phyloP scores from a whole-genome alignment of 2,329 filamentous ascomycete species.

The Neonectria hederae region DNA sequence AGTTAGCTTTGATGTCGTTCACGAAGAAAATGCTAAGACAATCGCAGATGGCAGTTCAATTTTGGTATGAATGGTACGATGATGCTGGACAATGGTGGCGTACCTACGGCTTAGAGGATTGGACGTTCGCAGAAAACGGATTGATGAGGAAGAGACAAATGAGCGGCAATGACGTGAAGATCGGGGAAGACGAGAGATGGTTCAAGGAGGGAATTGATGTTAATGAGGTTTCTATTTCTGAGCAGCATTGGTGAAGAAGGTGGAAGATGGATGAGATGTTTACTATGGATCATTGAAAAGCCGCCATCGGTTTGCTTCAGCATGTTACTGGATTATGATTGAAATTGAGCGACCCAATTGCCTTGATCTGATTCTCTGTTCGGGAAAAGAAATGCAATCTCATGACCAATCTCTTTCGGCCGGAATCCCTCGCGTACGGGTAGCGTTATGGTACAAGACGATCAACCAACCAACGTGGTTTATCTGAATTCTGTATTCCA shows the following conservation, averaged over 20 bases:
- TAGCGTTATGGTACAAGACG: too few species aligned
- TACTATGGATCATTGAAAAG: background rate
- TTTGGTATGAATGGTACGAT: slow-evolving; percentile 88
- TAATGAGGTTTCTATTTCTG: slow-evolving; percentile 71
- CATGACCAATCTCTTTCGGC: background rate
- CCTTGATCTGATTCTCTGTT: background rate
- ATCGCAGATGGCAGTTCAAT: slow-evolving; percentile 79
- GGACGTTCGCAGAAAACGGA: slow-evolving; percentile 77
- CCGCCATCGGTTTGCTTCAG: background rate
- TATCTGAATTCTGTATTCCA: too few species aligned
- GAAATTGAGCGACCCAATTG: background rate
- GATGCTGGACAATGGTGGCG: slow-evolving; percentile 79
- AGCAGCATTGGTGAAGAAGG: slow-evolving; percentile 70
- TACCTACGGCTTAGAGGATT: slow-evolving; percentile 86
- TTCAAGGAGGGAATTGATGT: slow-evolving; percentile 76
- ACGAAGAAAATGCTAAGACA: background rate
- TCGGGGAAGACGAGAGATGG: slow-evolving; percentile 71
- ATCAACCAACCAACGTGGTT: too few species aligned
- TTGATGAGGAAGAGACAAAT: slow-evolving; percentile 79
- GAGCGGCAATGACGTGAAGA: slow-evolving; percentile 77
- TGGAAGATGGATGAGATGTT: background rate
- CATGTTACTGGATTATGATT: slow-evolving; percentile 2
- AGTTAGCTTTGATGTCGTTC: too few species aligned
- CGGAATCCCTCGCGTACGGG: background rate
- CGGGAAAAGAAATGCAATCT: background rate